Percentiles rank a stretch among this genome's conserved stretches.
Evolutionary conservation across 495 filamentous ascomycete species (phyloP).

Genomic region (Tuber microsphaerosporum): DNA sequence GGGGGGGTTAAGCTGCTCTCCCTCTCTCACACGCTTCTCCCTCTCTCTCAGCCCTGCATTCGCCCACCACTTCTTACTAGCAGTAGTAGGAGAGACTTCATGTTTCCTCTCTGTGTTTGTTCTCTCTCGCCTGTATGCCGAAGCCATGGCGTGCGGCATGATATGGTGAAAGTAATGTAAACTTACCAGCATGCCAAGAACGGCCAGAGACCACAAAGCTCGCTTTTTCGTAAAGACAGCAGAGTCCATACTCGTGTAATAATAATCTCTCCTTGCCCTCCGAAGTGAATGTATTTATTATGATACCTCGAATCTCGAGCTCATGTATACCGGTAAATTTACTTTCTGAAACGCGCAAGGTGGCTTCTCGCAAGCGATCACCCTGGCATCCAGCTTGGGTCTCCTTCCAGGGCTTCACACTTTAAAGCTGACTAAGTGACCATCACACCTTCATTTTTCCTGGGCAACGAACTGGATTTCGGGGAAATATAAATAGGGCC

Average conservation of each 20-base stretch:
- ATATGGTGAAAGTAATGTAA: constrained; percentile 1
- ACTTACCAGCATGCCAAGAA: constrained; percentile 26
- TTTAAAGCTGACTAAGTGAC: neutral
- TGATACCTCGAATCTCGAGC: neutral
- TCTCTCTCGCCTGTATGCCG: neutral
- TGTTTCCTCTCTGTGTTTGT: constrained; percentile 9
- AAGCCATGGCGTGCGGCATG: constrained; percentile 11
- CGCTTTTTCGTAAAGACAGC: constrained; percentile 23
- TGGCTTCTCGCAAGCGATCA: neutral
- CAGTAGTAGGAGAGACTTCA: neutral
- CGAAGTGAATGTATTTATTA: neutral
- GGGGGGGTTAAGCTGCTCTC: constrained; percentile 21
- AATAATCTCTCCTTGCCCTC: neutral
- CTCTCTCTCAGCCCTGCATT: neutral
- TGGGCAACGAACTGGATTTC: neutral
- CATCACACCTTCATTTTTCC: neutral
- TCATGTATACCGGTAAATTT: neutral
- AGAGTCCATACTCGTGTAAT: neutral
- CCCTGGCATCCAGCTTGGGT: neutral
- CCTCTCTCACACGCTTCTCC: neutral
- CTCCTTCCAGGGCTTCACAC: neutral
- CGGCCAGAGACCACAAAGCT: constrained; percentile 20
- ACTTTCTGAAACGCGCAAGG: neutral
- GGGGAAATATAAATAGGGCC: neutral
- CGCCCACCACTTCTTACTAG: neutral